phyloP scores from a whole-genome alignment of 169 alveolate genomes.

The Plasmodium berghei region DNA sequence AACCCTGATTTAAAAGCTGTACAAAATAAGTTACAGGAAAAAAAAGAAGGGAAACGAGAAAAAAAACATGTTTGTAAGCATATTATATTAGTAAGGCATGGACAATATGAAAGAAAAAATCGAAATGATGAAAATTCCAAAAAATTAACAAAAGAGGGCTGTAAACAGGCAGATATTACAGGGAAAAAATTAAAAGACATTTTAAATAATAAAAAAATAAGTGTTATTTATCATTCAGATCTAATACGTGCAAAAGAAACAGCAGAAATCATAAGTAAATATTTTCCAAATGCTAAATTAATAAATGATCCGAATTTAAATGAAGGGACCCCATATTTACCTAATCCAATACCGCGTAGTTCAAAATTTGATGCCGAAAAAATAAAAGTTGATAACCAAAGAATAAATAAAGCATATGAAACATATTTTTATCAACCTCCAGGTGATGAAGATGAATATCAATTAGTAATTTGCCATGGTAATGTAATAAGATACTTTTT shows the following conservation, averaged over 20 bases:
- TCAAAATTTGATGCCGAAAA: conserved; percentile 77
- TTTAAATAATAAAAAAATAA: conserved; percentile 50
- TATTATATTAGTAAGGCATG: conserved; percentile 81
- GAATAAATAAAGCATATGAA: conserved; percentile 79
- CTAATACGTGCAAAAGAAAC: conserved; percentile 82
- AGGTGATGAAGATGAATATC: conserved; percentile 77
- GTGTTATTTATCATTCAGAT: conserved; percentile 81
- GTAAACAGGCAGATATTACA: conserved; percentile 78
- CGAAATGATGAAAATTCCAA: conserved; percentile 74
- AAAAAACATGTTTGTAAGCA: conserved; percentile 65
- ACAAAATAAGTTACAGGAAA: conserved; percentile 29
- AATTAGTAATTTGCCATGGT: conserved; percentile 80
- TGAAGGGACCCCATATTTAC: conserved; percentile 82
- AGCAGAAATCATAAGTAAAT: conserved; percentile 79
- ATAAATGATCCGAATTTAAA: conserved; percentile 81
- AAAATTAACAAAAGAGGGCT: conserved; percentile 78
- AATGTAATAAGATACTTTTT: conserved; percentile 80
- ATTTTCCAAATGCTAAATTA: conserved; percentile 78
- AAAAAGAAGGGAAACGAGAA: conserved; percentile 65
- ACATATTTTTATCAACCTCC: conserved; percentile 76
- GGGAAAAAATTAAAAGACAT: conserved; percentile 78
- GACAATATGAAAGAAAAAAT: conserved; percentile 75
- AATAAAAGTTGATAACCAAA: conserved; percentile 76
- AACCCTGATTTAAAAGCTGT: conserved; percentile 37
- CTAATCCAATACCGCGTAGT: conserved; percentile 78